phyloP scores from a whole-genome alignment of 2,329 filamentous ascomycete species.

The Nannizzia gypsea region DNA sequence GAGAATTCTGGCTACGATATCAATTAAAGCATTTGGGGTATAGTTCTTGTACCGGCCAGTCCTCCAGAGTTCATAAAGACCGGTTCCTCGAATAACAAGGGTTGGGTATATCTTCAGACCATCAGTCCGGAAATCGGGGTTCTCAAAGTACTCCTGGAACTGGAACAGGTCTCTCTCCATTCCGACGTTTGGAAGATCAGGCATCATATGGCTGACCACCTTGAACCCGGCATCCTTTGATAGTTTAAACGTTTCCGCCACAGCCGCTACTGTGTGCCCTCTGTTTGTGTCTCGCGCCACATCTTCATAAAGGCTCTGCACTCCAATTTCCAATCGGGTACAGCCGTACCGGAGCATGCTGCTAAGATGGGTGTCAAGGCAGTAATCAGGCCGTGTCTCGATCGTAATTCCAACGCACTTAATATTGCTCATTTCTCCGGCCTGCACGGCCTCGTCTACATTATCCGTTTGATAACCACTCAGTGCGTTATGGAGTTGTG shows the following conservation, averaged over 20 bases:
- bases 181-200: conserved; percentile 90
- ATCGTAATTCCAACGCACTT: conserved; percentile 99
- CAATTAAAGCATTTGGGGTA: conserved; percentile 90
- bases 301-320: conserved; percentile 94
- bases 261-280: conserved; percentile 87
- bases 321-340: conserved; percentile 84
- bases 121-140: conserved; percentile 88
- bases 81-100: conserved; percentile 89
- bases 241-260: conserved; percentile 93
- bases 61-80: conserved; percentile 92
- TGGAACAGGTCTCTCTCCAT: conserved; percentile 97
- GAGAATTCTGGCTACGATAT: conserved; percentile 90
- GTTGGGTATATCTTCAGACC: conserved; percentile 98
- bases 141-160: conserved; percentile 96
- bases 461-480: conserved; percentile 90
- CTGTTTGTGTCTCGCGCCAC: conserved; percentile 96
- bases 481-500: conserved; percentile 89
- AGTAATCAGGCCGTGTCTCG: conserved; percentile 94
- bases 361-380: conserved; percentile 83
- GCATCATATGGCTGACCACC: conserved; percentile 99
- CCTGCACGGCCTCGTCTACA: conserved; percentile 88
- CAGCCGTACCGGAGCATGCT: conserved; percentile 98
- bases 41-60: conserved; percentile 98
- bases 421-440: conserved; percentile 89
- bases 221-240: conserved; percentile 98